Conservation (phyloP, 805 yeast species). For the Candida cerambycidarum region DNA sequence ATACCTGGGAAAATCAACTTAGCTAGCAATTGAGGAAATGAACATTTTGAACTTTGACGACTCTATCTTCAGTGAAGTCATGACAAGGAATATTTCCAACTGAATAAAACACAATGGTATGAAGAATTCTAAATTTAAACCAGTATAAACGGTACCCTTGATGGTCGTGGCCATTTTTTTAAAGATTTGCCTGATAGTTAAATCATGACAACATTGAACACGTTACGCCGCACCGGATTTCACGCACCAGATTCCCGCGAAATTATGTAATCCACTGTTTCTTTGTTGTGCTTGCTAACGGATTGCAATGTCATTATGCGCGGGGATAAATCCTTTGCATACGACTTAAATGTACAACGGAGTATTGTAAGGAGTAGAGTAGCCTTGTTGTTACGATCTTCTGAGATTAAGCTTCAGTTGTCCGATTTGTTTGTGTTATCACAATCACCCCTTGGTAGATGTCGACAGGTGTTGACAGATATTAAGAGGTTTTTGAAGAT, state of each 20-base stretch:
- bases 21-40: not conserved
- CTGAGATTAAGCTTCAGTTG: constrained; percentile 12
- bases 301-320: constrained; percentile 44
- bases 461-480: constrained; percentile 13
- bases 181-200: too few species aligned
- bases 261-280: too few species aligned
- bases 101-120: not conserved
- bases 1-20: not conserved
- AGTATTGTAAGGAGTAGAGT: constrained; percentile 49
- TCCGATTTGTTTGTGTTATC: constrained; percentile 12
- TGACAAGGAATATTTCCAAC: not conserved
- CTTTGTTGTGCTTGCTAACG: constrained; percentile 43
- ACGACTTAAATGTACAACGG: constrained; percentile 45
- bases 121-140: too few species aligned
- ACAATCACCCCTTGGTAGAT: constrained; percentile 14
- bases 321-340: constrained; percentile 12
- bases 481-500: constrained; percentile 9
- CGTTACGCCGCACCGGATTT: too few species aligned
- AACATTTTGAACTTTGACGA: not conserved
- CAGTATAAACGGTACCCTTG: too few species aligned
- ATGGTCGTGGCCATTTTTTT: too few species aligned
- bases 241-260: too few species aligned
- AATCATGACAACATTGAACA: too few species aligned
- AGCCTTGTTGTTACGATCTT: constrained; percentile 55
- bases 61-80: not conserved